Evolutionary conservation across 108 stramenopile genomes (phyloP), one percentile per base, ranked within the genome.

Genomic region (Nitzschia palea): DNA sequence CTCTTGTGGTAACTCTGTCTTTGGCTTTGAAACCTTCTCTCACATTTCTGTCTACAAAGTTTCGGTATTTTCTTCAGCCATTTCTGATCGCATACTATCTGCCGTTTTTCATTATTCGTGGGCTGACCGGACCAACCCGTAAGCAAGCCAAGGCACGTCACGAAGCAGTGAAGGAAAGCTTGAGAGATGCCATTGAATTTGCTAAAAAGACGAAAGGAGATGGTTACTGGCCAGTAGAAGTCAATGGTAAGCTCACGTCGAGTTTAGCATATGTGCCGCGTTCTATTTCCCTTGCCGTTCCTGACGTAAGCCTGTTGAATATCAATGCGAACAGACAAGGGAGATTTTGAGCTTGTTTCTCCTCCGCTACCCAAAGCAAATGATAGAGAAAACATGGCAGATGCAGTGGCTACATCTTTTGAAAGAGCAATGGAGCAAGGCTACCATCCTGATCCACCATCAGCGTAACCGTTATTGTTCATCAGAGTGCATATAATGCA

Each of bases 1-100:
- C 8, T 26, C 17, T 52, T 52, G 51, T 52, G 17, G 32, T 4
- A 4, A 33, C 27, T 33, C 55, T 6, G 12, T 40, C 37, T 57
- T 57, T 52, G 9, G 8, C n/a, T 52, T 25, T 52, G n/a, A 18
- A 18, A 52, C 18, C 51, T 23, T 18, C n/a, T 33, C 17, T 9
- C 32, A 4, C 29, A 22, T 30, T 77, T 4, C 54, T 65, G 10
- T 5, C 74, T 70, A 5, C 62, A n/a, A n/a, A 68, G 32, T 58
- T 87, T 30, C 80, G 89, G 3, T 87, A 85, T 58, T 86, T 90
- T 58, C 37, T 87, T 2, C 89, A 90, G 65, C 89, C 89, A 0
- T 57, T 87, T 15, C 51, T 90, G 57, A 65, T 90, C 26, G 36
- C 80, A 4, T 90, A 90, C 52, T 90, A 90, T 71, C 84, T 62